phyloP scores from a whole-genome alignment of 345 rosid genomes.

The Aethionema arabicum region DNA sequence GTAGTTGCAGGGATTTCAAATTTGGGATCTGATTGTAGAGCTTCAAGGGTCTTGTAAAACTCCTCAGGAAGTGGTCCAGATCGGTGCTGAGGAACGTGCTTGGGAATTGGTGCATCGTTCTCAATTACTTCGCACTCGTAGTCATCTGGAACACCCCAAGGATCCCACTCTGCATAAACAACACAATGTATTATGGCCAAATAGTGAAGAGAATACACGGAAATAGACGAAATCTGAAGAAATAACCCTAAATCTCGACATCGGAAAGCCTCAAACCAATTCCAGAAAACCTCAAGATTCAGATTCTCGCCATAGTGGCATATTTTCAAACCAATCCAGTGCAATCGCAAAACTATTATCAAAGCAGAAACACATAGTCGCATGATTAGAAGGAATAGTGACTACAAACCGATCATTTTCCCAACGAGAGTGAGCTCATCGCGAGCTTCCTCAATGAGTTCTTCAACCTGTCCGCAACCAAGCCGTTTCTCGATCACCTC shows the following conservation, averaged over 20 bases:
- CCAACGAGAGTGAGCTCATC: constrained; percentile 90
- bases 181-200: not conserved
- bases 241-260: not conserved
- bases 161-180: constrained; percentile 82
- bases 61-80: constrained; percentile 95
- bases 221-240: not conserved
- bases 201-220: not conserved
- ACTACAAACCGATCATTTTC: constrained; percentile 83
- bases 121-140: constrained; percentile 89
- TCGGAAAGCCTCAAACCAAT: not conserved
- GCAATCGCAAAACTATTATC: too few species aligned
- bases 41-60: constrained; percentile 76
- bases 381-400: not conserved
- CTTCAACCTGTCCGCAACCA: constrained; percentile 98
- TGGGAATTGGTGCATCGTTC: constrained; percentile 85
- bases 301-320: constrained; percentile 19
- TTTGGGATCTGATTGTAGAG: constrained; percentile 35
- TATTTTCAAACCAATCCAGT: not conserved
- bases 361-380: too few species aligned
- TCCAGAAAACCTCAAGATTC: constrained; percentile 14
- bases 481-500: constrained; percentile 81
- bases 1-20: constrained; percentile 43
- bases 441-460: constrained; percentile 89
- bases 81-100: constrained; percentile 90
- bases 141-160: constrained; percentile 98